A percentile compares a stretch with the other conserved stretches of the same genome.
Conservation (phyloP, 1,284 basidiomycete species). For the Pisolithus thermaeus region DNA sequence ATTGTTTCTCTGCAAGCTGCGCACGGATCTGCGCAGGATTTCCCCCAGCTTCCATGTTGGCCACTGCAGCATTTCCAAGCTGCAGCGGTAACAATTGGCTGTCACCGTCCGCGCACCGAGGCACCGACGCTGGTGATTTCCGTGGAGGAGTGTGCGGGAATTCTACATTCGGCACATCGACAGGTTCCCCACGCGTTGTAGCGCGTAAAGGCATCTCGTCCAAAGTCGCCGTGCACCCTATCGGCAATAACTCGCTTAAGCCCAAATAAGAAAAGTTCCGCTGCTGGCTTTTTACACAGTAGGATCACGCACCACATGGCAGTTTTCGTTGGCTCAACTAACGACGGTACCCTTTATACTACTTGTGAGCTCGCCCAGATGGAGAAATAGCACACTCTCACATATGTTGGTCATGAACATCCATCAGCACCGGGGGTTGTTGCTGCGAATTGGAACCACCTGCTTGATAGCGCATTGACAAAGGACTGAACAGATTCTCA, state of each 20-base stretch:
- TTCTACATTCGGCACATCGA: background rate
- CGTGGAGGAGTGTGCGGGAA: background rate
- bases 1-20: conserved; percentile 43
- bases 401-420: background rate
- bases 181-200: background rate
- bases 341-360: no score
- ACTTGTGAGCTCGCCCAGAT: background rate
- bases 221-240: background rate
- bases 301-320: background rate
- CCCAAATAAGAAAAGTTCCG: background rate
- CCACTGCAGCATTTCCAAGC: background rate
- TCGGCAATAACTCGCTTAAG: no score
- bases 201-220: background rate
- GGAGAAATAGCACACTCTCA: background rate
- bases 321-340: background rate
- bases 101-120: background rate
- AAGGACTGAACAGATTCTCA: conserved; percentile 13
- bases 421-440: background rate
- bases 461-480: conserved; percentile 16
- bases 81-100: background rate
- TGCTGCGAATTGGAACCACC: background rate
- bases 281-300: background rate
- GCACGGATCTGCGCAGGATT: conserved; percentile 57
- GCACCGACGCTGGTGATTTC: background rate
- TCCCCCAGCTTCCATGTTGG: conserved; percentile 33